These are phyloP conservation scores for Tulasnella sp. DNA, from an alignment of 768 basidiomycete species.

Conservation along the genomic window DNA sequence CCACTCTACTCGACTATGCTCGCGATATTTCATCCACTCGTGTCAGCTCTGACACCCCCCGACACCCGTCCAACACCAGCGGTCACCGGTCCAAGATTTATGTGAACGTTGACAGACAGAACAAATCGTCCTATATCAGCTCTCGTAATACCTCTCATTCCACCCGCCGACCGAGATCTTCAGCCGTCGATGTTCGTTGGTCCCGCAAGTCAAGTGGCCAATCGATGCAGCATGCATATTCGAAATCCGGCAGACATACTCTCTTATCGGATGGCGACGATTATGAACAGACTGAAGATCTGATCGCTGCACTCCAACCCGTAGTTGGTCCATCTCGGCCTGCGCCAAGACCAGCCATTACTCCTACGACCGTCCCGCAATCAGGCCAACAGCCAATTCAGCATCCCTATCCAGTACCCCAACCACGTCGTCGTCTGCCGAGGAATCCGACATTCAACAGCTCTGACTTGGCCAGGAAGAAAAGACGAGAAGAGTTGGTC, in stretches of 20 bases:
- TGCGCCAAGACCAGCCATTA: background rate
- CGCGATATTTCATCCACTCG: too few relatives aligned
- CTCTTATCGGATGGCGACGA: constrained; percentile 9
- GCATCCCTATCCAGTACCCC: background rate
- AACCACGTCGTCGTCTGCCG: background rate
- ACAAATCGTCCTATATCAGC: too few relatives aligned
- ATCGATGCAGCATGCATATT: too few relatives aligned
- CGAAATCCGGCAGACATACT: too few relatives aligned
- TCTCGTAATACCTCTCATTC: too few relatives aligned
- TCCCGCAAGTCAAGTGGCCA: too few relatives aligned
- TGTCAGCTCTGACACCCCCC: too few relatives aligned
- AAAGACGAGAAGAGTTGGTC: constrained; percentile 21
- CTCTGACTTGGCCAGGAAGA: constrained; percentile 11
- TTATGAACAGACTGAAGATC: background rate
- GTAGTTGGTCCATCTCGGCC: background rate
- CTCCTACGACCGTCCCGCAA: background rate
- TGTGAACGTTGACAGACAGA: background rate
- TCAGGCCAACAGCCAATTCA: background rate
- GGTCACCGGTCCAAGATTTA: background rate
- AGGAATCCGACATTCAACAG: background rate
- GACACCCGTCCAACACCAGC: too few relatives aligned
- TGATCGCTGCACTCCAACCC: constrained; percentile 4
- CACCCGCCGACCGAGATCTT: too few relatives aligned
- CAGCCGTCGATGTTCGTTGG: too few relatives aligned
- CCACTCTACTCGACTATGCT: background rate